Conservation (phyloP, 352 stramenopile species). For the Pythium rhizo-oryzae region DNA sequence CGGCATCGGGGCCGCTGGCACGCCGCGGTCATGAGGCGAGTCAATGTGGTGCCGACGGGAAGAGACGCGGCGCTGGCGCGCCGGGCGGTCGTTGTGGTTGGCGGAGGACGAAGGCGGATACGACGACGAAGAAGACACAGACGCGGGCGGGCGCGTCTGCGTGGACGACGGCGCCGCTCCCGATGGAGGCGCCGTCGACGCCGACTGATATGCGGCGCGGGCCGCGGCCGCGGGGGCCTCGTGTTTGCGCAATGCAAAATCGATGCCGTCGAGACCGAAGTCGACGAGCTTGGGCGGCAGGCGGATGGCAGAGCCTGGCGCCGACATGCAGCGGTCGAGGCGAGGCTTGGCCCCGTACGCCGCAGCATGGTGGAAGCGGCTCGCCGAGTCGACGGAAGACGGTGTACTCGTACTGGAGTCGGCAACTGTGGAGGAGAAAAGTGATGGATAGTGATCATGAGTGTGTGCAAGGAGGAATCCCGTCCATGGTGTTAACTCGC, state of each 20-base stretch:
- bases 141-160: neutral
- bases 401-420: neutral
- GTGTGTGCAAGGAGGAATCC: neutral
- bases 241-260: slow-evolving; percentile 9
- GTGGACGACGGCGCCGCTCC: neutral
- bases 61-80: slow-evolving; percentile 1
- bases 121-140: slow-evolving; percentile 10
- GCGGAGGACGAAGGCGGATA: neutral
- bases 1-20: neutral
- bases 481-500: neutral
- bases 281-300: slow-evolving; percentile 20
- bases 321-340: slow-evolving; percentile 17
- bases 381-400: slow-evolving; percentile 5
- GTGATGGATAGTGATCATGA: neutral
- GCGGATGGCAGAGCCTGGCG: neutral
- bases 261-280: slow-evolving; percentile 16
- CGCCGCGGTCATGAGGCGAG: neutral
- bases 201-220: neutral
- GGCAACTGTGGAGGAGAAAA: neutral
- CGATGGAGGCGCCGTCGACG: neutral
- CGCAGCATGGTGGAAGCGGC: neutral
- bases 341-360: slow-evolving; percentile 3
- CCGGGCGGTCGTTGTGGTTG: neutral
- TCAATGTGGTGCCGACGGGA: slow-evolving; percentile 18
- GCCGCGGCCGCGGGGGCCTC: neutral